Base-by-base conservation (phyloP, 2,329 filamentous ascomycete genomes). In the Fusarium lyarnte region DNA sequence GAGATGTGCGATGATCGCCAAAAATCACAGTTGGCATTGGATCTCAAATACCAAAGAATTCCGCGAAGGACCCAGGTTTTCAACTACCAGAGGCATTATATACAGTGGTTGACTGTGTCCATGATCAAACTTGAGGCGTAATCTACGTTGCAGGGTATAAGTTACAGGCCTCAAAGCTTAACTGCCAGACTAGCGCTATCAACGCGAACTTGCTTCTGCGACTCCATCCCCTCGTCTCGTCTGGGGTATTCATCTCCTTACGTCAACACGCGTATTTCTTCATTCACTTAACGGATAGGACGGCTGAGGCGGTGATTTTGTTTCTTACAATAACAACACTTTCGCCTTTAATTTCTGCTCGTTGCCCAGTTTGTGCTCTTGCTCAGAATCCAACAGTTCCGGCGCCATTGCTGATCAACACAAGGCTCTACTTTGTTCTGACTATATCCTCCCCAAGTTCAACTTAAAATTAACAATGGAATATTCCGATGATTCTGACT, bases 401-500 rank as follows among this genome's bases (percentile, higher is more conserved):
- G 43, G 35, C 66, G 42, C 65, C 53, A 66, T 66, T 29, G 29
- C 43, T 55, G 39, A 71, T 36, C 17, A 29, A 43, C 31, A 42
- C 7, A 23, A 36, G 38, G 46, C 23, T 35, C 35, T 47, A 17
- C 31, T 49, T 31, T 52, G 38, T 36, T 39, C 45, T 35, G 7
- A 21, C 12, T n/a, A 41, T 19, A 23, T 19, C n/a, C 17, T 47
- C 31, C 31, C 41, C 38, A 23, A 14, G 21, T 47, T 51, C 47
- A 39, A 61, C 31, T 33, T 43, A 42, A 16, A 49, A 49, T 42
- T 41, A 60, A 27, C 43, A 65, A 85, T 84, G 84, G 81, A 82
- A 63, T 38, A 75, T 19, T 81, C 80, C 16, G 85, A 84, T 19
- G 87, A 89, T 59, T 89, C 87, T 3, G 86, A 88, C 55, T 89